These are phyloP conservation scores for Lipomyces lipofer DNA, from an alignment of 805 yeast genomes.

Conservation along the genomic window DNA sequence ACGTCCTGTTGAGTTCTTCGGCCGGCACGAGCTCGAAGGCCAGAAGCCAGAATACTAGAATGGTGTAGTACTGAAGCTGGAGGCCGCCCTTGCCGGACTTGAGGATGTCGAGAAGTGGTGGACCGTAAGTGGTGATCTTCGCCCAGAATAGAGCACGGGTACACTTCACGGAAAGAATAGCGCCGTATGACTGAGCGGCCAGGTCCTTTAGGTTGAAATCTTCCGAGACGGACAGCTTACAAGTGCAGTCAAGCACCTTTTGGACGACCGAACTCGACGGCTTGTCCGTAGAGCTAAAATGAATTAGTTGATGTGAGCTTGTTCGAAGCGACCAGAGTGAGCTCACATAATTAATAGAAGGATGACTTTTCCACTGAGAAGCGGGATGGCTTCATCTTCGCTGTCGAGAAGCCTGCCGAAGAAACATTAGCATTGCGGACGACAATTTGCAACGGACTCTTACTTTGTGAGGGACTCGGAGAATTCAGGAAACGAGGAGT, in stretches of 20 bases:
- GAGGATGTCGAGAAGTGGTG: conserved; percentile 52
- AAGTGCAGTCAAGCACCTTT: conserved; percentile 41
- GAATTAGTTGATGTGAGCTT: no score
- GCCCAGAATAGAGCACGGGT: conserved; percentile 57
- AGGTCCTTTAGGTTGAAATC: conserved; percentile 58
- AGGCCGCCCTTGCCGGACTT: conserved; percentile 51
- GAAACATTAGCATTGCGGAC: no score
- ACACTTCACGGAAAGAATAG: conserved; percentile 54
- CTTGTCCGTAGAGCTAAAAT: conserved; percentile 32
- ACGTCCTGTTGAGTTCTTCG: conserved; percentile 49
- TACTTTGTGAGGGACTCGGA: conserved; percentile 15
- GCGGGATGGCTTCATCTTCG: conserved; percentile 57
- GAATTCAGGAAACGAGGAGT: conserved; percentile 14
- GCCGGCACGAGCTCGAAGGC: conserved; percentile 67
- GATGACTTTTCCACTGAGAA: conserved; percentile 57
- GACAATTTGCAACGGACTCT: no score
- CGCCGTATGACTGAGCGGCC: conserved; percentile 64
- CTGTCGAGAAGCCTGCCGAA: conserved; percentile 50
- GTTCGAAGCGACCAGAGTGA: no score
- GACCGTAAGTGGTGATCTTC: conserved; percentile 47
- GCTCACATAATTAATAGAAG: conserved; percentile 48
- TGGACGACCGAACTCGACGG: conserved; percentile 43
- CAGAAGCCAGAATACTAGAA: conserved; percentile 80
- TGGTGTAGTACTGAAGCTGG: conserved; percentile 79
- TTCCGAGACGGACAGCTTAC: conserved; percentile 41